Conservation (phyloP, 768 basidiomycete species). For the Trametes maxima region DNA sequence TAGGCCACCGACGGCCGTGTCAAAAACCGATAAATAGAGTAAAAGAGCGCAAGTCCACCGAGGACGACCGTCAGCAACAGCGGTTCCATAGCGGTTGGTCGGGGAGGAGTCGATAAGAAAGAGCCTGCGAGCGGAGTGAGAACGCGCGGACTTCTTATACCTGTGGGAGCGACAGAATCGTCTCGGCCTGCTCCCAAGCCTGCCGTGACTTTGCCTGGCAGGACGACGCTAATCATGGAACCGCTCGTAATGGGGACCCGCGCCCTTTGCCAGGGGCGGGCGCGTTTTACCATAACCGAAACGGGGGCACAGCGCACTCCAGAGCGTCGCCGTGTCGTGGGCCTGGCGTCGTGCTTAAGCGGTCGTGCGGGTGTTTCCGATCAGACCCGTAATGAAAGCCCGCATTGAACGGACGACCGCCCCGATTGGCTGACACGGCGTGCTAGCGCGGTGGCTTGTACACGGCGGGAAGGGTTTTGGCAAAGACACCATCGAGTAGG, state of each 20-base stretch:
- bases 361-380: constrained; percentile 1
- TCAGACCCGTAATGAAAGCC: neutral
- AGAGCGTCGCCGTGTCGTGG: neutral
- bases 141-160: constrained; percentile 8
- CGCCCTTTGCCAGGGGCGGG: neutral
- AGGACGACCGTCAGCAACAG: constrained; percentile 12
- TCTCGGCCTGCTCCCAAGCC: constrained; percentile 1
- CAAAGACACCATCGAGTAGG: neutral
- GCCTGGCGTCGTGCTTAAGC: neutral
- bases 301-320: neutral
- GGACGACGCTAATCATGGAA: constrained; percentile 12
- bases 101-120: constrained; percentile 11
- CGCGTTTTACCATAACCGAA: constrained; percentile 4
- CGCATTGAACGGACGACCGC: neutral
- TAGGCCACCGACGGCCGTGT: constrained; percentile 46
- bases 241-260: neutral
- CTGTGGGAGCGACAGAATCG: constrained; percentile 15
- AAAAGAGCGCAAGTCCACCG: constrained; percentile 15
- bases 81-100: constrained; percentile 5
- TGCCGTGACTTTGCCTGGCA: constrained; percentile 7
- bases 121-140: constrained; percentile 1
- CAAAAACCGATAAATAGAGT: constrained; percentile 9
- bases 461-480: too few relatives aligned
- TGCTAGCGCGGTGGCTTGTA: neutral
- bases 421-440: neutral